Conservation (phyloP, 2,329 filamentous ascomycete genomes). For the Colletotrichum camelliae region DNA sequence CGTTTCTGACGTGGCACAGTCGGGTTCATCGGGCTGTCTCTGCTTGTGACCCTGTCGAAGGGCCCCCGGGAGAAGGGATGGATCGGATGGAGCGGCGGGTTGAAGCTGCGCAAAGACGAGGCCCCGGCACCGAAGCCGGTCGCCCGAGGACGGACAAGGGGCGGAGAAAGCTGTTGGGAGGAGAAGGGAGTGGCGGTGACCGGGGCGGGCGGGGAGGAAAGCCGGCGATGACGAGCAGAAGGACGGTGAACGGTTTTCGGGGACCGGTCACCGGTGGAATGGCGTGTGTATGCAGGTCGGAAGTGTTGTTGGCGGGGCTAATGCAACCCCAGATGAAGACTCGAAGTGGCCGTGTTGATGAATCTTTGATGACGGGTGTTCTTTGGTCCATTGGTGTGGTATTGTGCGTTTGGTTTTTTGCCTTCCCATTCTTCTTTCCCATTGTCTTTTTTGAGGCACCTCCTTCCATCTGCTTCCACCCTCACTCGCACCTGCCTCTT, state of each 20-base stretch:
- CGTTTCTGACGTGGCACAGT: not conserved
- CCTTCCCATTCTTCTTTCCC: not conserved
- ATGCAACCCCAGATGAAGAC: not conserved
- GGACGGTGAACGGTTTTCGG: not conserved
- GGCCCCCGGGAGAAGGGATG: conserved; percentile 18
- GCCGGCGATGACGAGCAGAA: not conserved
- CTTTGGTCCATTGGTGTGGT: not conserved
- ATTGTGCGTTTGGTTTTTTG: not conserved
- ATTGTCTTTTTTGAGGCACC: not conserved
- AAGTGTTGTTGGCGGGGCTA: not conserved
- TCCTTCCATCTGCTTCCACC: not conserved
- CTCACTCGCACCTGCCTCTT: not conserved
- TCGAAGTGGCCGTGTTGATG: not conserved
- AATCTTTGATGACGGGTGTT: not conserved
- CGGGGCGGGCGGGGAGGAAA: not conserved
- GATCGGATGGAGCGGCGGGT: conserved; percentile 21
- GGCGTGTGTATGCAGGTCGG: not conserved
- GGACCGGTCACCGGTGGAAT: not conserved
- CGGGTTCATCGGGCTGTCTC: conserved; percentile 21
- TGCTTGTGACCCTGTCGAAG: conserved; percentile 16
- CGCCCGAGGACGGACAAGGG: conserved; percentile 6
- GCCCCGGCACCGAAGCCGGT: not conserved
- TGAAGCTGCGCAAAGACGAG: conserved; percentile 8
- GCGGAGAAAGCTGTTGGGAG: not conserved
- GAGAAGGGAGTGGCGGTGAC: conserved; percentile 5